Evolutionary conservation across 305 asterid species (phyloP).

Genomic region (Fraxinus baroniana): DNA sequence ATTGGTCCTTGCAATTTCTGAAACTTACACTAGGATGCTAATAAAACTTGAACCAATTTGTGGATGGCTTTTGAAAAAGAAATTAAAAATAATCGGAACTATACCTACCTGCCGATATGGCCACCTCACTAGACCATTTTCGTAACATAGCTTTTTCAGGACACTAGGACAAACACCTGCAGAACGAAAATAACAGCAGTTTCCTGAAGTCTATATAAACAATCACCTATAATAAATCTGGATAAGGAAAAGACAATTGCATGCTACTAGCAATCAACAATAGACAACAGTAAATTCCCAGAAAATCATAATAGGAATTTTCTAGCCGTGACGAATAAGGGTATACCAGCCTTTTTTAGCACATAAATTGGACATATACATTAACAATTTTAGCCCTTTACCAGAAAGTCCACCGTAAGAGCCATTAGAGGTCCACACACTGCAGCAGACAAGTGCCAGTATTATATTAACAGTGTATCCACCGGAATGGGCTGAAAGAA

Average conservation of each 20-base stretch:
- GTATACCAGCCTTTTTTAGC: background rate
- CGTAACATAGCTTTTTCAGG: slow-evolving; percentile 57
- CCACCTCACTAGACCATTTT: slow-evolving; percentile 65
- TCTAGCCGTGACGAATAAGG: background rate
- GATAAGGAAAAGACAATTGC: background rate
- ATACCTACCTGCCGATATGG: slow-evolving; percentile 61
- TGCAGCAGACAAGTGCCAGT: background rate
- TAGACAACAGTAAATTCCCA: background rate
- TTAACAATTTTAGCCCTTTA: background rate
- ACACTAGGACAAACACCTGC: slow-evolving; percentile 41
- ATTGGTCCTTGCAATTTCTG: background rate
- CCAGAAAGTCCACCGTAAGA: background rate
- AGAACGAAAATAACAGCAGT: no score
- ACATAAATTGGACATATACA: background rate
- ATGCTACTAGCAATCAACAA: background rate
- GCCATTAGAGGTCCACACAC: background rate
- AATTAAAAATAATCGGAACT: background rate
- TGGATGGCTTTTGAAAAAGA: background rate
- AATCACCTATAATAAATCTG: background rate
- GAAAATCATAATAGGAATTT: background rate
- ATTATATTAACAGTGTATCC: background rate
- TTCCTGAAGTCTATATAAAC: background rate
- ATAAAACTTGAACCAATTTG: background rate
- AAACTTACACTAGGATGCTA: background rate
- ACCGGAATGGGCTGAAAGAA: background rate